Conservation (phyloP, 1,284 basidiomycete species). For the Coniferiporia weirii region DNA sequence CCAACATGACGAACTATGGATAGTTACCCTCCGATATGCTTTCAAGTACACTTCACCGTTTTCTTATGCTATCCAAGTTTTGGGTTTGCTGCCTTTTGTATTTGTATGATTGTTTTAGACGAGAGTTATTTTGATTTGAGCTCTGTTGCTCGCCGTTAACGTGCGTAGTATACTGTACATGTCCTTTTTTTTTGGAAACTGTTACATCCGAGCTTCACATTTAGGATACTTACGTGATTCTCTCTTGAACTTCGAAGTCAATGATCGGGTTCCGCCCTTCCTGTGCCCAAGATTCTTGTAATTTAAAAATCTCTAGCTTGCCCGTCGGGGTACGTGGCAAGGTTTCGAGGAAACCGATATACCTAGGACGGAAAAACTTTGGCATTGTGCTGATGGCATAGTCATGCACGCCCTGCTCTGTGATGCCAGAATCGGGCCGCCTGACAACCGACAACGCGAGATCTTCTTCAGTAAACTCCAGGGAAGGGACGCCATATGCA, state of each 20-base stretch:
- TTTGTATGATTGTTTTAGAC: no score
- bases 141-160: no score
- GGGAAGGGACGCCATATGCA: constrained; percentile 10
- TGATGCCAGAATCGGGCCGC: background rate
- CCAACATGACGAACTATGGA: background rate
- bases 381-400: constrained; percentile 5
- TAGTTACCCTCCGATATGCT: background rate
- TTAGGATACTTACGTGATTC: background rate
- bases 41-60: background rate
- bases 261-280: background rate
- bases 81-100: no score
- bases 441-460: constrained; percentile 4
- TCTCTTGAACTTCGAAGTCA: constrained; percentile 7
- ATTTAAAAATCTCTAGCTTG: constrained; percentile 9
- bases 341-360: constrained; percentile 3
- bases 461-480: constrained; percentile 12
- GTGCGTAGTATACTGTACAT: no score
- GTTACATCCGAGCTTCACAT: background rate
- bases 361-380: constrained; percentile 3
- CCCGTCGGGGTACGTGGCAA: constrained; percentile 8
- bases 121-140: no score
- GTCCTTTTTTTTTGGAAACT: background rate
- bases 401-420: constrained; percentile 1
- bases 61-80: no score
- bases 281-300: constrained; percentile 10